Evolutionary conservation across 2,329 filamentous ascomycete species (phyloP).

Genomic region (Aspergillus pseudoviridinutans): DNA sequence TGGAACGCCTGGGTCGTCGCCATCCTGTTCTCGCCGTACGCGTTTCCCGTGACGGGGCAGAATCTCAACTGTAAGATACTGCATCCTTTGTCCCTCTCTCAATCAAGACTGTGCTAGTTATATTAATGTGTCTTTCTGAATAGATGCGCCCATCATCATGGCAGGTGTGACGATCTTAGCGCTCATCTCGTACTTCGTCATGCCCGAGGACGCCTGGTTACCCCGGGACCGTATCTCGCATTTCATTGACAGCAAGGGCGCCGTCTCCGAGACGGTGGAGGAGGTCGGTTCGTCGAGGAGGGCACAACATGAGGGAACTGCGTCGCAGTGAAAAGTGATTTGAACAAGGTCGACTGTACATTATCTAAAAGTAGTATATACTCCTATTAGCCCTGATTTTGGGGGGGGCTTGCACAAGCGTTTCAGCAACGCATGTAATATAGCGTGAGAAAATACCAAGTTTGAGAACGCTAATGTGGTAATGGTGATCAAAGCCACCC

Average conservation of each 20-base stretch:
- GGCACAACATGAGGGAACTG: neutral
- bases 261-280: conserved; percentile 22
- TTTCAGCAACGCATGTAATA: too few species aligned
- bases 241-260: conserved; percentile 39
- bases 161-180: conserved; percentile 47
- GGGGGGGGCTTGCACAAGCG: neutral
- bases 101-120: neutral
- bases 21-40: conserved; percentile 46
- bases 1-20: conserved; percentile 52
- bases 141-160: conserved; percentile 52
- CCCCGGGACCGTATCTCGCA: conserved; percentile 44
- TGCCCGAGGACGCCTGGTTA: conserved; percentile 46
- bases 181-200: conserved; percentile 47
- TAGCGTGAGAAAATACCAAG: neutral
- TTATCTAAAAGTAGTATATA: neutral
- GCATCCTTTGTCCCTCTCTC: neutral
- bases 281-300: conserved; percentile 14
- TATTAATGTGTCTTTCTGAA: neutral
- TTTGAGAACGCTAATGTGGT: neutral
- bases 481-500: neutral
- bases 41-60: conserved; percentile 42
- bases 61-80: conserved; percentile 43
- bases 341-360: neutral
- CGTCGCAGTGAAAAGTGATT: neutral
- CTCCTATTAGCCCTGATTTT: neutral